Percentiles rank a stretch among this genome's conserved stretches.
Evolutionary conservation across 2,329 filamentous ascomycete species (phyloP).

Genomic region (Alternaria triticina): DNA sequence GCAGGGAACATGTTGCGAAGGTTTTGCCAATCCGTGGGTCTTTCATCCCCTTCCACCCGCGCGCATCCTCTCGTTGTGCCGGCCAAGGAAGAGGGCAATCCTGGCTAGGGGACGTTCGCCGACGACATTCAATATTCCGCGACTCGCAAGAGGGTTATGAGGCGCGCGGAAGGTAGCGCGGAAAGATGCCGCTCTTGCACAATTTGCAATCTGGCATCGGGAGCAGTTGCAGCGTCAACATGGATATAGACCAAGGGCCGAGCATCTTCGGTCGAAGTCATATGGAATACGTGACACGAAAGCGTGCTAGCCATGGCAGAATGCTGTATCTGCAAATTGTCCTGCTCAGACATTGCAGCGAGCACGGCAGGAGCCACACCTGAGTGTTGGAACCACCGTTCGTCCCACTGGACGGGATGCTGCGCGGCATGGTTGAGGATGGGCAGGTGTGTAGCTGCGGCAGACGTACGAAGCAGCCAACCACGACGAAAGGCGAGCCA

Average conservation of each 20-base stretch:
- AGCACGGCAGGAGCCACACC: conserved; percentile 43
- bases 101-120: conserved; percentile 19
- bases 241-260: conserved; percentile 5
- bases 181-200: conserved; percentile 12
- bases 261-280: conserved; percentile 19
- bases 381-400: conserved; percentile 47
- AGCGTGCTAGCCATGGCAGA: conserved; percentile 4
- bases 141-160: conserved; percentile 14
- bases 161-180: conserved; percentile 10
- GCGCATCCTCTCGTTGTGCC: conserved; percentile 28
- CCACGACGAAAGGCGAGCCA: neutral
- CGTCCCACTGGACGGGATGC: conserved; percentile 42
- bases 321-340: conserved; percentile 6
- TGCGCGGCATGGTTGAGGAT: conserved; percentile 30
- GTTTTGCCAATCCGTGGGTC: conserved; percentile 21
- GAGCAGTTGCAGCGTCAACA: conserved; percentile 18
- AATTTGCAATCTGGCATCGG: conserved; percentile 19
- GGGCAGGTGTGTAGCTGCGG: conserved; percentile 27
- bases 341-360: conserved; percentile 27
- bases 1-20: conserved; percentile 23
- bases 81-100: conserved; percentile 13
- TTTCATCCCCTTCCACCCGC: conserved; percentile 24
- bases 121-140: conserved; percentile 15
- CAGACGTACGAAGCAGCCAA: conserved; percentile 29
- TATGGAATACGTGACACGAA: conserved; percentile 14